These are phyloP conservation scores for Berberis thunbergii DNA, from an alignment of 164 flowering plant genomes.

Conservation along the genomic window DNA sequence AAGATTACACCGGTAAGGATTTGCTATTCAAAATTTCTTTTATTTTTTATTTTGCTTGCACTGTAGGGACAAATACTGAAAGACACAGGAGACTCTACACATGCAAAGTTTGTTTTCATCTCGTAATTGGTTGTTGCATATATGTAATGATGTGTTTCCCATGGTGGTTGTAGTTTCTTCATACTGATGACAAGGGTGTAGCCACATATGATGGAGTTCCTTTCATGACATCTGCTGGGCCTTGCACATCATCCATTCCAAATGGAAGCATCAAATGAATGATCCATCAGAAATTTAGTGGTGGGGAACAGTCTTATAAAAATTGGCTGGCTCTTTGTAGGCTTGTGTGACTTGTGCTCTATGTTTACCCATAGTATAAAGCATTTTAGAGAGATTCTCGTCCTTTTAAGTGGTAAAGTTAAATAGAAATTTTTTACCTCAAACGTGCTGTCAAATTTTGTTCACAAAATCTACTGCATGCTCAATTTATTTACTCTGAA, in stretches of 20 bases:
- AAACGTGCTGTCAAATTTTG: background rate
- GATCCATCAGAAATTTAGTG: background rate
- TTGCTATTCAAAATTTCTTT: too few relatives aligned
- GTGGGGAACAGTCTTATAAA: background rate
- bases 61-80: too few relatives aligned
- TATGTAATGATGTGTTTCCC: background rate
- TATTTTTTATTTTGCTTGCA: too few relatives aligned
- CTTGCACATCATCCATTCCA: slow-evolving; percentile 67
- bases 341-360: too few relatives aligned
- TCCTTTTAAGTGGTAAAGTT: too few relatives aligned
- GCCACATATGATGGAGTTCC: slow-evolving; percentile 90
- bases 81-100: background rate
- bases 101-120: background rate
- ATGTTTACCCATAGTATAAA: too few relatives aligned
- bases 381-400: too few relatives aligned
- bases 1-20: slow-evolving; percentile 80
- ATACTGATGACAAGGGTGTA: slow-evolving; percentile 74
- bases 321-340: too few relatives aligned
- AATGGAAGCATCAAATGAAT: slow-evolving; percentile 59
- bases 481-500: too few relatives aligned
- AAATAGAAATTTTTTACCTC: too few relatives aligned
- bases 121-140: background rate
- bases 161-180: slow-evolving; percentile 57
- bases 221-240: slow-evolving; percentile 91
- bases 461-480: background rate